These are phyloP conservation scores for Maudiozyma saulgeensis DNA, from an alignment of 805 yeast species.

Conservation along the genomic window DNA sequence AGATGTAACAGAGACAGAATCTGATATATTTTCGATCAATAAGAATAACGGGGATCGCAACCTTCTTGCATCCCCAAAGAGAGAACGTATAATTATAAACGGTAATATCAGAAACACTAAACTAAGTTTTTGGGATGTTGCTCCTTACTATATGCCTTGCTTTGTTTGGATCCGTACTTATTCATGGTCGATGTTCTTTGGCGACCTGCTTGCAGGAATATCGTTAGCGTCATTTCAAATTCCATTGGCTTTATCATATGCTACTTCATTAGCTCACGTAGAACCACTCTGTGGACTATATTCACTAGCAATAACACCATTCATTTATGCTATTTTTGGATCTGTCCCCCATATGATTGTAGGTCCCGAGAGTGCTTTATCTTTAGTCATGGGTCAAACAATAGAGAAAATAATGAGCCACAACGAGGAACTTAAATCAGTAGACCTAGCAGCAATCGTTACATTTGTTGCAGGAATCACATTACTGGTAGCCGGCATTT, in stretches of 20 bases:
- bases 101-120: not conserved
- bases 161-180: constrained; percentile 59
- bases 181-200: constrained; percentile 29
- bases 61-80: not conserved
- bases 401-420: constrained; percentile 47
- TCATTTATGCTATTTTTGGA: constrained; percentile 69
- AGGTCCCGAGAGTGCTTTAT: constrained; percentile 86
- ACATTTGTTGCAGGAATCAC: constrained; percentile 69
- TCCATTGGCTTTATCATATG: constrained; percentile 66
- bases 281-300: constrained; percentile 74
- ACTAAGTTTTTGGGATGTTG: constrained; percentile 4
- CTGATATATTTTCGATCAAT: not conserved
- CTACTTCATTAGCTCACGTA: constrained; percentile 74
- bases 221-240: constrained; percentile 86
- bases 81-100: not conserved
- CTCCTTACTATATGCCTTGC: constrained; percentile 61
- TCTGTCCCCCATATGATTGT: constrained; percentile 84
- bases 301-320: constrained; percentile 68
- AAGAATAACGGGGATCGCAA: not conserved
- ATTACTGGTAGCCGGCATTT: constrained; percentile 61
- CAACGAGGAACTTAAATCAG: constrained; percentile 34
- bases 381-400: constrained; percentile 73
- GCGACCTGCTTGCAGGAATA: constrained; percentile 75
- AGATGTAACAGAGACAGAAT: not conserved
- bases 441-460: constrained; percentile 56